Percentiles rank a stretch among this genome's conserved stretches.
phyloP scores from a whole-genome alignment of 2,329 filamentous ascomycete genomes.

The Sphaerostilbella broomeana region DNA sequence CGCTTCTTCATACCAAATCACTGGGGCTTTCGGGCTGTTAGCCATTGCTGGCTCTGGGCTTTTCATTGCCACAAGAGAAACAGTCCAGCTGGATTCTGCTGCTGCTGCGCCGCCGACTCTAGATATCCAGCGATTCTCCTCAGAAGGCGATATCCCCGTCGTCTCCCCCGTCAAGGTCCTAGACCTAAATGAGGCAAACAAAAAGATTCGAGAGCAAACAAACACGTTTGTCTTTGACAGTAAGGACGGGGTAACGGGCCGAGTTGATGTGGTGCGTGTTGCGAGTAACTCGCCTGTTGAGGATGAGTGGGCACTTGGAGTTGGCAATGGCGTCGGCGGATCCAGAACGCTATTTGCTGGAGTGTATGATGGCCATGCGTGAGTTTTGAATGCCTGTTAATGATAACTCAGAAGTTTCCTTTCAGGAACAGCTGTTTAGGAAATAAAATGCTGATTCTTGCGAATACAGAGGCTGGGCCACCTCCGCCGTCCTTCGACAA shows the following conservation, averaged over 20 bases:
- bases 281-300: constrained; percentile 31
- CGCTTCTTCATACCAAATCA: not conserved
- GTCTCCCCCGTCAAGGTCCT: constrained; percentile 23
- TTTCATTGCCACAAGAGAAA: not conserved
- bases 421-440: too few species aligned
- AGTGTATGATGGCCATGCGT: constrained; percentile 46
- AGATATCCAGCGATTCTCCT: constrained; percentile 10
- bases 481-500: constrained; percentile 33
- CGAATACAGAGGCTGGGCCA: constrained; percentile 34
- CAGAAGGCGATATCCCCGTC: constrained; percentile 19
- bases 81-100: too few species aligned
- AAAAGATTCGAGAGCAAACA: constrained; percentile 25
- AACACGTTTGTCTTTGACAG: constrained; percentile 25
- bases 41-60: not conserved
- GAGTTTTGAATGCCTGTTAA: constrained; percentile 18
- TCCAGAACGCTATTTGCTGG: constrained; percentile 27
- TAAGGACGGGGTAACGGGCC: constrained; percentile 19
- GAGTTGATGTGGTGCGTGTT: constrained; percentile 29
- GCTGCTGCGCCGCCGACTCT: not conserved
- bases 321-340: constrained; percentile 25
- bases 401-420: too few species aligned
- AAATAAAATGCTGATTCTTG: too few species aligned
- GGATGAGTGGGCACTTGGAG: constrained; percentile 29
- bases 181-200: constrained; percentile 24
- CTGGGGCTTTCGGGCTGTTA: not conserved